phyloP scores from a whole-genome alignment of 805 yeast species.

The Hanseniaspora occidentalis region DNA sequence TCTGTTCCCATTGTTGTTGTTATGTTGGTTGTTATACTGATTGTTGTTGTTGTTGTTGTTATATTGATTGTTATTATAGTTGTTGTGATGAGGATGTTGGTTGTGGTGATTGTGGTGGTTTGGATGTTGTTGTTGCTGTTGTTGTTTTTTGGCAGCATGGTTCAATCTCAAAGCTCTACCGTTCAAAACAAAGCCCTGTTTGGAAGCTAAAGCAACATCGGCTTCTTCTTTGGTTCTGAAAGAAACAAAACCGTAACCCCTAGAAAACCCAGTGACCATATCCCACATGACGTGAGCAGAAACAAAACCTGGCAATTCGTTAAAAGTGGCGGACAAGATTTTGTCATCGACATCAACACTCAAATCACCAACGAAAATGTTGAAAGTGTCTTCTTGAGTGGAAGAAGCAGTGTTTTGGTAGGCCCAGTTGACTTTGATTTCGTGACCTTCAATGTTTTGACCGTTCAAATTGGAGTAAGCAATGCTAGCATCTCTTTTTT shows the following conservation, averaged over 20 bases:
- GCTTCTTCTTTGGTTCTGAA: slow-evolving; percentile 59
- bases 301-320: slow-evolving; percentile 42
- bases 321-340: slow-evolving; percentile 43
- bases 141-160: slow-evolving; percentile 63
- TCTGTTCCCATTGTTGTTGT: slow-evolving; percentile 2
- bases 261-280: slow-evolving; percentile 82
- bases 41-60: slow-evolving; percentile 15
- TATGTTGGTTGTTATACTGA: slow-evolving; percentile 6
- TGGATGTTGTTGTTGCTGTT: slow-evolving; percentile 15
- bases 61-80: slow-evolving; percentile 8
- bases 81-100: slow-evolving; percentile 12
- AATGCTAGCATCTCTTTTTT: slow-evolving; percentile 42
- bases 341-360: slow-evolving; percentile 77
- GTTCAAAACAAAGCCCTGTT: slow-evolving; percentile 61
- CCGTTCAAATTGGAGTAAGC: slow-evolving; percentile 56
- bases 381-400: slow-evolving; percentile 39
- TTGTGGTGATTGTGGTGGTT: slow-evolving; percentile 13
- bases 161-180: slow-evolving; percentile 74
- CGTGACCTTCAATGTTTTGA: slow-evolving; percentile 37
- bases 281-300: slow-evolving; percentile 97
- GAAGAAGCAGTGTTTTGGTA: slow-evolving; percentile 59
- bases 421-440: slow-evolving; percentile 68
- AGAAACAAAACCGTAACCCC: slow-evolving; percentile 87
- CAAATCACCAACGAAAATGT: slow-evolving; percentile 78
- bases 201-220: slow-evolving; percentile 52